Evolutionary conservation across 305 asterid genomes (phyloP).

Genomic region (Andrographis paniculata): DNA sequence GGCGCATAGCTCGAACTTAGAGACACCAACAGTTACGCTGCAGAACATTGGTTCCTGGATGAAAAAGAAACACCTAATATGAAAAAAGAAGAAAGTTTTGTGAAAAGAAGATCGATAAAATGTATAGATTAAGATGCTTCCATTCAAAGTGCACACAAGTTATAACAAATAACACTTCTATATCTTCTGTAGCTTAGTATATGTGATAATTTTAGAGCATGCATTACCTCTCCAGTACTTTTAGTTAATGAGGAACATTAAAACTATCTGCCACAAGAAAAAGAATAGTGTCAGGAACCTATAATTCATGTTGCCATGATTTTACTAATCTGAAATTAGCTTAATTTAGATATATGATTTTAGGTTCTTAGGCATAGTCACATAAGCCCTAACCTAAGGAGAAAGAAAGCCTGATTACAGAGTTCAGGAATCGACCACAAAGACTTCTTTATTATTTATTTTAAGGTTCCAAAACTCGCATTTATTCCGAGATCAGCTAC

Average conservation of each 20-base stretch:
- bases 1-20: constrained; percentile 78
- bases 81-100: neutral
- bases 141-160: neutral
- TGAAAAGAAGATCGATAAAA: neutral
- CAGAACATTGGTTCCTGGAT: constrained; percentile 77
- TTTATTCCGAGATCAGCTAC: no score
- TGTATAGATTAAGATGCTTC: neutral
- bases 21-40: constrained; percentile 90
- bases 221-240: neutral
- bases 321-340: no score
- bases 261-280: neutral
- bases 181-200: neutral
- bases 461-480: no score
- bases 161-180: neutral
- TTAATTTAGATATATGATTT: no score
- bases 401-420: no score
- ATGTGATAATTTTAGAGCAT: neutral
- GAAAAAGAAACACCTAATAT: constrained; percentile 4
- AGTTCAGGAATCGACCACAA: no score
- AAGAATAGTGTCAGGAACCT: neutral
- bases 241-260: neutral
- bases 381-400: no score
- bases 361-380: no score
- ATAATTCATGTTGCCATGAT: no score
- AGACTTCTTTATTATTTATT: no score